Evolutionary conservation across 495 filamentous ascomycete species (phyloP).

Genomic region (Barbatosphaeria neglecta): DNA sequence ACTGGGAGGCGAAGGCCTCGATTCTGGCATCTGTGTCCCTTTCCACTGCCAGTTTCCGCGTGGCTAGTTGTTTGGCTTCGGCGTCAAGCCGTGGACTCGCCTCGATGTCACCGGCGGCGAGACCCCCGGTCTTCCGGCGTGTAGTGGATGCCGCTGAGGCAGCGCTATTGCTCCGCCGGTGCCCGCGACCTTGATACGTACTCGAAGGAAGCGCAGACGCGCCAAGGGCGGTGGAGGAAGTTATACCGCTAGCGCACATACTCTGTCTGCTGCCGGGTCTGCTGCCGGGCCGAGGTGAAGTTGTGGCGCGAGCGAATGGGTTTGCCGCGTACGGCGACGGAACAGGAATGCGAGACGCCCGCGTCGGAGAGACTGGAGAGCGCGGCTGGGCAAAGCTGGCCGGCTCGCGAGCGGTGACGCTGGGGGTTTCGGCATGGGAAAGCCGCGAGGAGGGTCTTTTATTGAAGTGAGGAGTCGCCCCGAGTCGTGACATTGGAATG

Average conservation of each 20-base stretch:
- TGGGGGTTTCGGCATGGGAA: conserved; percentile 35
- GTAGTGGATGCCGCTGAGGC: conserved; percentile 15
- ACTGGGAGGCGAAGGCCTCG: conserved; percentile 60
- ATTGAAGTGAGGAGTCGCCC: conserved; percentile 8
- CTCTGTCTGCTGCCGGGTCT: conserved; percentile 13
- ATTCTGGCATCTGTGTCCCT: conserved; percentile 69
- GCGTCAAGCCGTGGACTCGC: conserved; percentile 32
- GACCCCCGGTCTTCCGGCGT: conserved; percentile 7
- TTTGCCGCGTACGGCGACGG: conserved; percentile 11
- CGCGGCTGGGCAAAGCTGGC: conserved; percentile 44
- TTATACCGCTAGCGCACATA: no score
- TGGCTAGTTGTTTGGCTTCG: conserved; percentile 58
- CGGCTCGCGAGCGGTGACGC: conserved; percentile 25
- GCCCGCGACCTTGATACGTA: no score
- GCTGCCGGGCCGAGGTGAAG: conserved; percentile 19
- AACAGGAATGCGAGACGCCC: conserved; percentile 22
- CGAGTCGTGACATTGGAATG: conserved; percentile 24
- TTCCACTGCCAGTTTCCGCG: conserved; percentile 55
- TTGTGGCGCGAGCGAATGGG: conserved; percentile 8
- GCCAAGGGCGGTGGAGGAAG: conserved; percentile 13
- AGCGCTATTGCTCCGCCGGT: conserved; percentile 23
- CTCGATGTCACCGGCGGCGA: conserved; percentile 15
- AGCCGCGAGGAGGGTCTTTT: conserved; percentile 20
- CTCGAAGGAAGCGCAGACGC: no score
- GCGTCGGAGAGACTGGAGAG: conserved; percentile 11